Base-by-base conservation (phyloP, 176 grass and related monocot species). In the Hsuehochloa calcarea region DNA sequence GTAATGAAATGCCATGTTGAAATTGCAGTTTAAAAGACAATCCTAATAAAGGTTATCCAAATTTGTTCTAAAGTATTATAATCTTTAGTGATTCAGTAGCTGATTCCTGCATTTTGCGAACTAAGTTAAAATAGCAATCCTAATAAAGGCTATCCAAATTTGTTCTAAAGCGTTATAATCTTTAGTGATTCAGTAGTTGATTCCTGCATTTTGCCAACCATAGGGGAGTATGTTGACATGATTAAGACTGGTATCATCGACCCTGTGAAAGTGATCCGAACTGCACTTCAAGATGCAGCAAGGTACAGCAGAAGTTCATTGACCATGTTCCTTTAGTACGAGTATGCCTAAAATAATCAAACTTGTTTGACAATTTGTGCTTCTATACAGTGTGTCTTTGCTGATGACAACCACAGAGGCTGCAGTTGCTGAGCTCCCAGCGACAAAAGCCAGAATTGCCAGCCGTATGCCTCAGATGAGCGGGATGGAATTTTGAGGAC, bases 161-260 rank as follows among this genome's bases (percentile, higher is more conserved):
- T 90, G 17, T 59, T 70, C 40, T 45, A 50, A 47, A 50, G 4
- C 14, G 17, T 27, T 86, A 39, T 65, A 14, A 47, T 58, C 85
- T 22, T 71, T 71, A 49, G 49, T 6, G 52, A 13, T 49, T 49
- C 12, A 49, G 13, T 49, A 15, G 46, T 4, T 49, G 46, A 49
- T 49, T 83, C 67, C 26, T 84, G 50, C 23, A n/a, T 37, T 88
- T 74, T 78, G 59, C 43, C 55, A 78, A 86, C 62, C 86, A 26
- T 40, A 98, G 96, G 80, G 44, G 91, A 95, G 87, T 98, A 95
- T 87, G 85, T 95, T 63, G 96, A 95, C 91, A 93, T 95, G 93
- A 94, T 98, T 58, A 90, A 98, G 83, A 85, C 93, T 73, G 96
- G 96, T 51, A 98, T 95, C 66, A 84, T 95, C 0, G 96, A 98